Conservation (phyloP, 2,329 filamentous ascomycete genomes). For the Trichoderma sp. region DNA sequence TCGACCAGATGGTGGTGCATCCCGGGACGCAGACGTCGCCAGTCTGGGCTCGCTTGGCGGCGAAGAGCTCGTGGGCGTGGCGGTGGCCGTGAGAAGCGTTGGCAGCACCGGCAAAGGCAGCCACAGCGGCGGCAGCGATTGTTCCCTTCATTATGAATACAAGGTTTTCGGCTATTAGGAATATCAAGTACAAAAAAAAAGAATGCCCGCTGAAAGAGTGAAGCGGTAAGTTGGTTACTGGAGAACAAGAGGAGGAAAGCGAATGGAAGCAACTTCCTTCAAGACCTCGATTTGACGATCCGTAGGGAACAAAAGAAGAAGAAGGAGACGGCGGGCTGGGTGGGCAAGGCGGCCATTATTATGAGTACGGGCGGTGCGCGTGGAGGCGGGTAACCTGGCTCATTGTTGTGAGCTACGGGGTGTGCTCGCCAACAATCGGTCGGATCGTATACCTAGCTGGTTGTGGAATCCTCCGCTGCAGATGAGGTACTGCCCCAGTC, state of each 20-base stretch:
- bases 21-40: conserved; percentile 58
- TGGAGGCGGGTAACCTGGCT: conserved; percentile 26
- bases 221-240: conserved; percentile 65
- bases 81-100: conserved; percentile 64
- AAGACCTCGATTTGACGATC: conserved; percentile 56
- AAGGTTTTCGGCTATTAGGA: conserved; percentile 31
- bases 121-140: conserved; percentile 67
- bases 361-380: conserved; percentile 30
- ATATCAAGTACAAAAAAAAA: conserved; percentile 57
- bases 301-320: conserved; percentile 45
- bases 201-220: conserved; percentile 89
- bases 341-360: conserved; percentile 50
- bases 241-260: conserved; percentile 57
- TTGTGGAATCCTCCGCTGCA: conserved; percentile 26
- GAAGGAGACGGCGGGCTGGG: conserved; percentile 43
- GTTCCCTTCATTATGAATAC: conserved; percentile 72
- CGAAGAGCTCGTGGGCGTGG: conserved; percentile 64
- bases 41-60: conserved; percentile 50
- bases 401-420: conserved; percentile 22
- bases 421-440: conserved; percentile 22
- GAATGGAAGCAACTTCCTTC: conserved; percentile 52
- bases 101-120: conserved; percentile 60
- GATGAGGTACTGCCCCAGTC: conserved; percentile 27
- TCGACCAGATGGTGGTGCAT: conserved; percentile 76
- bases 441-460: conserved; percentile 17